phyloP scores from a whole-genome alignment of 345 rosid species.

The Zanthoxylum bungeanum region DNA sequence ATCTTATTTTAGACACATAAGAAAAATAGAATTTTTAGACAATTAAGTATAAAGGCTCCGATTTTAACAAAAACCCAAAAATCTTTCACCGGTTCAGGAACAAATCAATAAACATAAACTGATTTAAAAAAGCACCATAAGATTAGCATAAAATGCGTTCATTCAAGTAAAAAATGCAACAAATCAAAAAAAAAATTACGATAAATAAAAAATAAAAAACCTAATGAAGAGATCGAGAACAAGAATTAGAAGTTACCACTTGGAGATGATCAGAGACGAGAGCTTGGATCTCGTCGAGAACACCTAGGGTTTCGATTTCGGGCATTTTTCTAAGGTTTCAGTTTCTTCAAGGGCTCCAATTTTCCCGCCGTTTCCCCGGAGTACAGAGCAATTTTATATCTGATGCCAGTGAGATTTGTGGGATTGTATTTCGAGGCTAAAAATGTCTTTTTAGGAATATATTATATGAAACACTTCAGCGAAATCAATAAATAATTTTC shows the following conservation, averaged over 20 bases:
- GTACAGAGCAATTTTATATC: background rate
- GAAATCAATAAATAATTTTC: too few species aligned
- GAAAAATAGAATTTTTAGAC: too few species aligned
- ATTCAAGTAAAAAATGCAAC: background rate
- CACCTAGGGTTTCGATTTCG: constrained; percentile 63
- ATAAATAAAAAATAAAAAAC: background rate
- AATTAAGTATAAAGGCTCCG: background rate
- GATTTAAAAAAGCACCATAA: background rate
- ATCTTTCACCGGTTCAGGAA: background rate
- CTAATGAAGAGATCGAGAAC: background rate
- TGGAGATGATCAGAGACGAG: constrained; percentile 77
- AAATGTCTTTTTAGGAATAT: background rate
- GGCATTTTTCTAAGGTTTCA: constrained; percentile 24
- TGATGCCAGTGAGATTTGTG: too few species aligned
- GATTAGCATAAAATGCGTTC: background rate
- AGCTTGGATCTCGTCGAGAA: constrained; percentile 63
- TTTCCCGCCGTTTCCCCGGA: constrained; percentile 51
- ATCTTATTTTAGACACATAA: background rate
- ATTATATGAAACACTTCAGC: background rate
- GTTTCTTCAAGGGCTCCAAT: constrained; percentile 11
- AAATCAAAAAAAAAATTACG: background rate
- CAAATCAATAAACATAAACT: background rate
- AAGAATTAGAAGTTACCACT: constrained; percentile 47
- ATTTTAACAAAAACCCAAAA: constrained; percentile 5
- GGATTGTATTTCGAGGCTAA: background rate